These are phyloP conservation scores for Tetracladium maxilliforme DNA, from an alignment of 2,329 filamentous ascomycete genomes.

Conservation along the genomic window DNA sequence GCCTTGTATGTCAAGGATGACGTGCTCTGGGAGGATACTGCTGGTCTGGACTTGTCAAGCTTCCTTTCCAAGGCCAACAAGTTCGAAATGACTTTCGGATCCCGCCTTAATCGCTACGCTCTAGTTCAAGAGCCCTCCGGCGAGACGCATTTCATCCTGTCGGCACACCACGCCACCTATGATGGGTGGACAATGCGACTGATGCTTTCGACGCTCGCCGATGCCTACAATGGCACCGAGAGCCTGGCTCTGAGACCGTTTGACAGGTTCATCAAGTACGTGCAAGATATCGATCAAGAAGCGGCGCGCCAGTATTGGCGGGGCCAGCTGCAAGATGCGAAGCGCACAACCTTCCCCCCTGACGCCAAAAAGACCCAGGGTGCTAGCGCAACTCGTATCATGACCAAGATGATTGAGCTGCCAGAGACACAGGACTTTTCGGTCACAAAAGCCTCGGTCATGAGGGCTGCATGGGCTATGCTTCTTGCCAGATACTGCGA, in stretches of 20 bases:
- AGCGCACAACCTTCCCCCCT: slow-evolving; percentile 3
- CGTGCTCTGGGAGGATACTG: no score
- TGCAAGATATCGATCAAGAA: neutral
- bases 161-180: slow-evolving; percentile 1
- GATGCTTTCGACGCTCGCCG: no score
- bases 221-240: no score
- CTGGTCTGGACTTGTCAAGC: no score
- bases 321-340: slow-evolving; percentile 2
- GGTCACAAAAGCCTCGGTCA: slow-evolving; percentile 13
- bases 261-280: slow-evolving; percentile 1
- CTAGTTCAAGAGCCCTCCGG: neutral
- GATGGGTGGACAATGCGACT: neutral
- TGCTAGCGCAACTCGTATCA: no score
- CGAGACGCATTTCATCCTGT: slow-evolving; percentile 1
- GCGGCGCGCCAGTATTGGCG: slow-evolving; percentile 5
- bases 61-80: no score
- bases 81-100: slow-evolving; percentile 1
- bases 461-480: slow-evolving; percentile 23
- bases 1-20: no score
- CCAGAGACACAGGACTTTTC: no score
- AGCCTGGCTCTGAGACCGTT: slow-evolving; percentile 1
- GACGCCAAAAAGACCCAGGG: no score
- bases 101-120: neutral
- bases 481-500: slow-evolving; percentile 18
- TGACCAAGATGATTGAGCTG: no score